Evolutionary conservation across 495 filamentous ascomycete species (phyloP).

Genomic region (Umbilicaria muhlenbergii): DNA sequence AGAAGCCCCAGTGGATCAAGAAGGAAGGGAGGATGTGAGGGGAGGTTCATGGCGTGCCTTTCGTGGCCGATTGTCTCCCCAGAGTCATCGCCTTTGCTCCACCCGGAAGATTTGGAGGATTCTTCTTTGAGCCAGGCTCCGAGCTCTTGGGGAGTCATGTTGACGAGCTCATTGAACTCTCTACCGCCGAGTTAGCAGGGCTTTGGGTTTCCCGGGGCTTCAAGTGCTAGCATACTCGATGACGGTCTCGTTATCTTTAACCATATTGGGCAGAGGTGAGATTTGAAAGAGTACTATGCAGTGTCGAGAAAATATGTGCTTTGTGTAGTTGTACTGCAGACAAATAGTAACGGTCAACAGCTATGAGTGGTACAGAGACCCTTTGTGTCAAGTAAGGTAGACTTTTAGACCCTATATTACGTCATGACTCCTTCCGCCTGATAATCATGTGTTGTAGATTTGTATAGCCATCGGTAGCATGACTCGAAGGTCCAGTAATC

Average conservation of each 20-base stretch:
- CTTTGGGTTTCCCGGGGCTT: conserved; percentile 7
- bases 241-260: conserved; percentile 40
- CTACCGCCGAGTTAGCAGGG: conserved; percentile 21
- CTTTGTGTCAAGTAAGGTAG: no score
- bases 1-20: neutral
- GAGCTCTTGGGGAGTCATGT: conserved; percentile 47
- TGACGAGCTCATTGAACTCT: conserved; percentile 54
- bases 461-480: no score
- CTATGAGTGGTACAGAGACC: no score
- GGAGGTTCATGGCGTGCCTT: conserved; percentile 22
- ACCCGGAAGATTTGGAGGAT: conserved; percentile 39
- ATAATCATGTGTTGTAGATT: no score
- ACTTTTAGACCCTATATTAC: no score
- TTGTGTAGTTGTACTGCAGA: no score
- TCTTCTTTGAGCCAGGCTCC: conserved; percentile 43
- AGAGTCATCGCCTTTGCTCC: conserved; percentile 37
- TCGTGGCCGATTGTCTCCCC: conserved; percentile 52
- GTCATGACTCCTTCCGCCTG: no score
- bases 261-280: conserved; percentile 25
- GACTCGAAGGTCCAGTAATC: no score
- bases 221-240: conserved; percentile 25
- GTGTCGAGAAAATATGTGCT: no score
- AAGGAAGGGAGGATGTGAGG: neutral
- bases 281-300: no score
- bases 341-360: no score